Evolutionary conservation across 257 asterid genomes (phyloP).

Genomic region (Jaltomata sinuosa): DNA sequence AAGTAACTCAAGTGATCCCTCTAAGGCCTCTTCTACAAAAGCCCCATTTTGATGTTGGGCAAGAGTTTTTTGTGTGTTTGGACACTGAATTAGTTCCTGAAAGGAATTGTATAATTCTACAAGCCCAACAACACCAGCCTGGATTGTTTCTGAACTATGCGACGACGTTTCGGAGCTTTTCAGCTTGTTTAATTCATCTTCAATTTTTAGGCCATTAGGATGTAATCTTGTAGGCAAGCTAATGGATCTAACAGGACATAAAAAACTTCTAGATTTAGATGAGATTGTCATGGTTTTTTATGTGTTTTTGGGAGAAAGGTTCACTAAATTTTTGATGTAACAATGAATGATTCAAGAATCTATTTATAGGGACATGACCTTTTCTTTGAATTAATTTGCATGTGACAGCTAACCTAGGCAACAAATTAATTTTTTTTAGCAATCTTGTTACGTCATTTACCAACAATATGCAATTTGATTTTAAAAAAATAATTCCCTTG

Average conservation of each 20-base stretch:
- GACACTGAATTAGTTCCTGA: slow-evolving; percentile 17
- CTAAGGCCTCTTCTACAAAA: slow-evolving; percentile 29
- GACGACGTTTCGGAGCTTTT: slow-evolving; percentile 20
- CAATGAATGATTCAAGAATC: neutral
- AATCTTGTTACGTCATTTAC: slow-evolving; percentile 26
- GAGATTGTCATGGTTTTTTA: slow-evolving; percentile 33
- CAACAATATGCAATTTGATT: slow-evolving; percentile 23
- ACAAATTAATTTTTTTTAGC: slow-evolving; percentile 4
- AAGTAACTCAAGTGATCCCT: slow-evolving; percentile 37
- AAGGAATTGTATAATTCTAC: slow-evolving; percentile 17
- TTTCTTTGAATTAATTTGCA: slow-evolving; percentile 18
- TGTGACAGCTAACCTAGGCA: slow-evolving; percentile 29
- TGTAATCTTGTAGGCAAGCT: slow-evolving; percentile 74
- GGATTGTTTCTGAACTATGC: slow-evolving; percentile 24
- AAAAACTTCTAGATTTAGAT: slow-evolving; percentile 11
- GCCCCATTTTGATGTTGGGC: slow-evolving; percentile 21
- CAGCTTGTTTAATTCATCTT: slow-evolving; percentile 31
- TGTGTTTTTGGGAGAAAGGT: neutral
- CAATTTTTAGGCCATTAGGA: slow-evolving; percentile 31
- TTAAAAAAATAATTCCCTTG: no score
- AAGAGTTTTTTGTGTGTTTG: slow-evolving; percentile 17
- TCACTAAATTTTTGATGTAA: neutral
- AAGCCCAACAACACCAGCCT: slow-evolving; percentile 11
- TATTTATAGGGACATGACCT: slow-evolving; percentile 27
- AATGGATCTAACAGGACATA: slow-evolving; percentile 49